A percentile compares a stretch with the other conserved stretches of the same genome.
phyloP scores from a whole-genome alignment of 2,329 filamentous ascomycete species.

The Pseudocercospora vitis region DNA sequence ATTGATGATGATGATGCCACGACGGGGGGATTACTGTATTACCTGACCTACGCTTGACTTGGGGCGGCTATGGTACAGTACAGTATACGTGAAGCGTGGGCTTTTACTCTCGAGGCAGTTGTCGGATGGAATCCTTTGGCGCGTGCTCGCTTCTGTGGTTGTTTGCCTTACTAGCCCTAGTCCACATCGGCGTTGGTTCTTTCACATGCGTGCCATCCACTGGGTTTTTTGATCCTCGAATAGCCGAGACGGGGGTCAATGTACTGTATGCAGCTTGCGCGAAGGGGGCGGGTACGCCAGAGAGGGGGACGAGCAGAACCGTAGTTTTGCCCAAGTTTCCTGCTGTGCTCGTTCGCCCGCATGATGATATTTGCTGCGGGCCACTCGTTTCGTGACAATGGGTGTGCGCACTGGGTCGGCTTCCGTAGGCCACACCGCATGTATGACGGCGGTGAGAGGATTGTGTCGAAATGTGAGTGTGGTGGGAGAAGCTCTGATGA shows the following conservation, averaged over 20 bases:
- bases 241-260: background rate
- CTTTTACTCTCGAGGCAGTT: background rate
- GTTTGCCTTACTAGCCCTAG: background rate
- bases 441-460: background rate
- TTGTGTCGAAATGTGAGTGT: no score
- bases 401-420: no score
- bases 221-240: slow-evolving; percentile 3
- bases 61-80: background rate
- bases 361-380: no score
- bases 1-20: no score
- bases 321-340: background rate
- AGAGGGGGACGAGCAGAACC: slow-evolving; percentile 2
- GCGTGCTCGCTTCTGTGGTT: no score
- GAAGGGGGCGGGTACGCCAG: no score
- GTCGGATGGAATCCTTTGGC: background rate
- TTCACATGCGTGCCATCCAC: slow-evolving; percentile 6
- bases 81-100: background rate
- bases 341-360: no score
- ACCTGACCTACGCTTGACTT: no score
- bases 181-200: no score
- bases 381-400: no score
- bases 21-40: no score
- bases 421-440: background rate
- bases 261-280: background rate
- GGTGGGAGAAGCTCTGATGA: no score